These are phyloP conservation scores for Penicillium crustosum DNA, from an alignment of 2,329 filamentous ascomycete genomes.

Conservation along the genomic window DNA sequence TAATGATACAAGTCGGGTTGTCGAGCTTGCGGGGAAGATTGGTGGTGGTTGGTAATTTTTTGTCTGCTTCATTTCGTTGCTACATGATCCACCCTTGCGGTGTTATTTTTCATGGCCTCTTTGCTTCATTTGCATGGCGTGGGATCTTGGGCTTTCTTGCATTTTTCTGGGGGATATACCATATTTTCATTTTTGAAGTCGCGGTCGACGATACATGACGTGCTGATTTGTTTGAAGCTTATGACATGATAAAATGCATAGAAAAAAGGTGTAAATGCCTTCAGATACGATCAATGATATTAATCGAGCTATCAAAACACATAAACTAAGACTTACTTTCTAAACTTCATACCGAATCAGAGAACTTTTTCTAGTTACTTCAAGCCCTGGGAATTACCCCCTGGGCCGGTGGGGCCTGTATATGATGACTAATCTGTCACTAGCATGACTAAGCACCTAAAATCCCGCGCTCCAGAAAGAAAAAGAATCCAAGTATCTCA, in stretches of 20 bases:
- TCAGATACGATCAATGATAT: background rate
- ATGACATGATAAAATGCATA: background rate
- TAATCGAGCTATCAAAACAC: background rate
- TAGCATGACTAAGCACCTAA: conserved; percentile 4
- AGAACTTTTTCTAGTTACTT: background rate
- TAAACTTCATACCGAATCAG: background rate
- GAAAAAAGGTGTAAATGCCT: background rate
- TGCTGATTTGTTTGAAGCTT: background rate
- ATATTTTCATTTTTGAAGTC: conserved; percentile 3
- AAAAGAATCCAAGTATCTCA: conserved; percentile 7
- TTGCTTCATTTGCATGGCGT: conserved; percentile 22
- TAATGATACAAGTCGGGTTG: conserved; percentile 75
- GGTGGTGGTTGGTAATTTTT: conserved; percentile 82
- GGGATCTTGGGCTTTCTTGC: conserved; percentile 14
- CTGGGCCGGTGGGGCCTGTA: background rate
- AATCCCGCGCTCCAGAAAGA: conserved; percentile 12
- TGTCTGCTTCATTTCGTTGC: background rate
- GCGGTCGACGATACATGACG: background rate
- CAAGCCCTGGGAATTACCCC: background rate
- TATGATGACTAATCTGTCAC: background rate
- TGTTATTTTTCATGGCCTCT: background rate
- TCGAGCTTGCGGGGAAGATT: conserved; percentile 84
- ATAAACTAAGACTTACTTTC: background rate
- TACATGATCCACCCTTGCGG: background rate
- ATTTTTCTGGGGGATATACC: conserved; percentile 21